These are phyloP conservation scores for Heteromeles arbutifolia DNA, from an alignment of 306 rosid species.

Conservation along the genomic window DNA sequence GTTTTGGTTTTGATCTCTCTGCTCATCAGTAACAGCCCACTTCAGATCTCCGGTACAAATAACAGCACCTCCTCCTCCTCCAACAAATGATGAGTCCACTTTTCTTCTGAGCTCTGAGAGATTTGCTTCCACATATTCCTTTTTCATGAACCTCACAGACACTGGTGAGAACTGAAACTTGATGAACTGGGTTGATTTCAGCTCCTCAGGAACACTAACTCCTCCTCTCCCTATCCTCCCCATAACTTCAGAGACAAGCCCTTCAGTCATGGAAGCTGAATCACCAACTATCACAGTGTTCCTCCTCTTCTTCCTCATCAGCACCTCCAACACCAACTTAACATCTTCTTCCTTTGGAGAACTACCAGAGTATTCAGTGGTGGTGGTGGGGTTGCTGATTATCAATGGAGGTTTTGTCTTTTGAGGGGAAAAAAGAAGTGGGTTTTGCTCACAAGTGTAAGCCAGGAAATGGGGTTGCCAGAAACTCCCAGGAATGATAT, in stretches of 20 bases:
- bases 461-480: constrained; percentile 44
- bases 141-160: constrained; percentile 57
- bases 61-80: constrained; percentile 45
- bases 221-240: constrained; percentile 61
- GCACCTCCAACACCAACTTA: constrained; percentile 50
- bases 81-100: constrained; percentile 25
- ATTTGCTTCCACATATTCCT: constrained; percentile 54
- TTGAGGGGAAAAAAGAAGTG: constrained; percentile 42
- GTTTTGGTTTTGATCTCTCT: constrained; percentile 12
- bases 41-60: constrained; percentile 68
- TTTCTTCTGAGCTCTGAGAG: constrained; percentile 52
- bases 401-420: constrained; percentile 27
- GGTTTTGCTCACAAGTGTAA: constrained; percentile 46
- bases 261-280: constrained; percentile 45
- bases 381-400: neutral
- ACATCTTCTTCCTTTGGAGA: constrained; percentile 41
- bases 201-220: constrained; percentile 52
- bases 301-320: constrained; percentile 52
- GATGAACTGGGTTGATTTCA: constrained; percentile 46
- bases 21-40: constrained; percentile 49
- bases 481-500: constrained; percentile 25
- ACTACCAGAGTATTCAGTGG: constrained; percentile 24
- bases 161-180: constrained; percentile 45
- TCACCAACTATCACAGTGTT: constrained; percentile 85
- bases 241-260: constrained; percentile 54